Percentiles rank a stretch among this genome's conserved stretches.
Conservation (phyloP, 73 alveolate species). For the Paramecium octaurelia region DNA sequence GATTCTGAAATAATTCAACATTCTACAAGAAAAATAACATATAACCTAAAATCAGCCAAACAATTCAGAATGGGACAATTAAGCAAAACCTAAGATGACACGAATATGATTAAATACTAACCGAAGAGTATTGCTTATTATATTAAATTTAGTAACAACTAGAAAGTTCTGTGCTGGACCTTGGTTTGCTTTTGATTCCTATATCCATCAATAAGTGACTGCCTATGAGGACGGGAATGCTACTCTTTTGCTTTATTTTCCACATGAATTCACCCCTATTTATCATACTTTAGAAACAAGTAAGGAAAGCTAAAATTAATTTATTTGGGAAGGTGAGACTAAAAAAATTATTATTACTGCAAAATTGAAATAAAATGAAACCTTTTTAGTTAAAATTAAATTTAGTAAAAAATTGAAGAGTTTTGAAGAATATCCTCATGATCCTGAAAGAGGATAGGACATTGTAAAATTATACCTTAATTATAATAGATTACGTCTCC, state of each 20-base stretch:
- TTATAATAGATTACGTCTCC: background rate
- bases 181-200: slow-evolving; percentile 33
- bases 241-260: background rate
- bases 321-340: background rate
- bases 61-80: background rate
- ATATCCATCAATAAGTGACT: slow-evolving; percentile 1
- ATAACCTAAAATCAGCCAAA: background rate
- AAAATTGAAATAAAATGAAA: background rate
- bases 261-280: background rate
- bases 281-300: background rate
- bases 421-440: slow-evolving; percentile 57
- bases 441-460: slow-evolving; percentile 52
- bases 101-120: background rate
- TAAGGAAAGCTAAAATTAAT: background rate
- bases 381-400: background rate
- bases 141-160: background rate
- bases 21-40: background rate
- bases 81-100: background rate
- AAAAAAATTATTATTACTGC: slow-evolving; percentile 2
- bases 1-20: background rate
- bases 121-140: background rate
- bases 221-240: background rate
- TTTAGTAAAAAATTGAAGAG: slow-evolving; percentile 21
- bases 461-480: background rate
- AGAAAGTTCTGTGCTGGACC: background rate